Evolutionary conservation across 768 basidiomycete genomes (phyloP), one percentile per base, ranked within the genome.

Genomic region (Austroboletus eburneus): DNA sequence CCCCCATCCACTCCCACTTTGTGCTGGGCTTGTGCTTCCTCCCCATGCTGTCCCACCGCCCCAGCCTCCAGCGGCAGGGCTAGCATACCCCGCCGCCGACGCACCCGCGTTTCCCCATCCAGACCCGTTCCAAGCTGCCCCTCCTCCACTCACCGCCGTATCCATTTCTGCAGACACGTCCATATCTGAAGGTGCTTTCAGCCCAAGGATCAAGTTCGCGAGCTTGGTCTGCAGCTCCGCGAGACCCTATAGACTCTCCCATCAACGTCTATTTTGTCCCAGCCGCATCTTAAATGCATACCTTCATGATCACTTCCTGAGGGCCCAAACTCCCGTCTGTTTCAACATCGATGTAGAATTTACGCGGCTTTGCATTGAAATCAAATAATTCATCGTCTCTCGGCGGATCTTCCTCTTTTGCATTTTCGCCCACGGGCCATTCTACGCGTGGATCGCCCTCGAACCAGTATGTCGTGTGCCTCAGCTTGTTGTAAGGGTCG

Each of bases 381-480:
- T 97, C 91, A 60, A 97, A 98, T 5, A 74, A 74, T 61, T 87
- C 82, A 53, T 89, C 85, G 41, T 91, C 89, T 43, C 86, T 73
- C 3, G 83, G 84, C 2, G 81, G 66, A 57, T 91, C 87, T 65
- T 94, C 91, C 59, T 91, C 85, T 50, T 77, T 73, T 14, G 87
- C 89, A 63, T 98, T 98, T 30, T 82, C 78, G 53, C 89, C 81
- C 8, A 94, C 65, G 1, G 94, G 95, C 96, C 96, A 99, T 70
- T 99, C 96, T 3, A 67, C 76, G 25, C 80, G 79, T 54, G 79
- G 74, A 57, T 93, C 83, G 20, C 73, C 76, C 67, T 99, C 96
- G 62, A 76, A 91, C 96, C 96, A 98, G 66, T 96, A 82, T 3
- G 87, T 82, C 3, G 96, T 98, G 68, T 99, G 96, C 43, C 93